Evolutionary conservation across 768 basidiomycete species (phyloP).

Genomic region (Xerocomellus intermedius): DNA sequence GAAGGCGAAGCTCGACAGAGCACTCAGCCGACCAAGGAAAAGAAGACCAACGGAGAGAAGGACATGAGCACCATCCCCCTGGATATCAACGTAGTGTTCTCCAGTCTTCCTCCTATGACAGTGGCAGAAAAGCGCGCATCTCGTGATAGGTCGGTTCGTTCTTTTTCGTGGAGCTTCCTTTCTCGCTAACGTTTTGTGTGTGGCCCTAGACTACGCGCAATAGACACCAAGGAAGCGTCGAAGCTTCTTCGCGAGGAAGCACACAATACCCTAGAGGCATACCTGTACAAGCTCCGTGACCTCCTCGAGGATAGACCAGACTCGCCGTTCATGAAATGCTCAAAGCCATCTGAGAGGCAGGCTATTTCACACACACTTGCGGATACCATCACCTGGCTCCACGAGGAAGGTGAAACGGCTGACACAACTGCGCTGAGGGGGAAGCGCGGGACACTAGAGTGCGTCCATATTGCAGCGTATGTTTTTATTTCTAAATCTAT

Average conservation of each 20-base stretch:
- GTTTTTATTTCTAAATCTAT: conserved; percentile 3
- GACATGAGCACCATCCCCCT: conserved; percentile 61
- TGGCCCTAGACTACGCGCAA: conserved; percentile 62
- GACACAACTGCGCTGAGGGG: conserved; percentile 71
- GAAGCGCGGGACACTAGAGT: conserved; percentile 84
- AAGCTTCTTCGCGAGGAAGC: conserved; percentile 86
- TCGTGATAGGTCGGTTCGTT: conserved; percentile 58
- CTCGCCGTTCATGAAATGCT: conserved; percentile 84
- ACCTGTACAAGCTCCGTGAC: conserved; percentile 89
- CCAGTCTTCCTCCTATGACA: conserved; percentile 71
- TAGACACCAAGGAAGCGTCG: conserved; percentile 74
- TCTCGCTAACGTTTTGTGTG: conserved; percentile 5
- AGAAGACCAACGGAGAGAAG: conserved; percentile 38
- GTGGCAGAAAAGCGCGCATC: conserved; percentile 72
- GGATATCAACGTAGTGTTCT: conserved; percentile 58
- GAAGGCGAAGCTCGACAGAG: conserved; percentile 34
- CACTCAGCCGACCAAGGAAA: conserved; percentile 31
- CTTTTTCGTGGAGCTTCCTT: background rate
- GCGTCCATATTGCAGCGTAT: conserved; percentile 29
- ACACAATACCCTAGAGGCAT: conserved; percentile 86
- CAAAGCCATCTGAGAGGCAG: conserved; percentile 66
- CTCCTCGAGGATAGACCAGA: conserved; percentile 64
- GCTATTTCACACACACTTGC: conserved; percentile 64
- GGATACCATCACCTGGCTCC: conserved; percentile 80
- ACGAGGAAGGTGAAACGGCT: conserved; percentile 80